Evolutionary conservation across 331 rosid genomes (phyloP).

Genomic region (Phaseolus coccineus): DNA sequence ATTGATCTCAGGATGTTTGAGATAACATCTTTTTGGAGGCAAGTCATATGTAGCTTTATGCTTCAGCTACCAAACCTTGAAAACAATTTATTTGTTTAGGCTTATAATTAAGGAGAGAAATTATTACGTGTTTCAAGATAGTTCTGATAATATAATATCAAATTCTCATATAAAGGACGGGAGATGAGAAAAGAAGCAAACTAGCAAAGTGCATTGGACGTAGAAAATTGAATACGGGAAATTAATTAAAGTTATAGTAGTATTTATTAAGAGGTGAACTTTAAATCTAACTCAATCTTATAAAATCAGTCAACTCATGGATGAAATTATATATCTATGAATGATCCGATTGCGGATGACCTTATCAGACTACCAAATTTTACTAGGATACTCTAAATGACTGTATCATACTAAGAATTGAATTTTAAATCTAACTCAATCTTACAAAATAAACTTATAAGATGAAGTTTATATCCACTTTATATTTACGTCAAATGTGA

Average conservation of each 20-base stretch:
- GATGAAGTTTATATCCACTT: too few species aligned
- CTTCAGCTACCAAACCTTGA: neutral
- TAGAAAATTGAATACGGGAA: neutral
- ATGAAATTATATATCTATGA: too few species aligned
- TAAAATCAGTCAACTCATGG: too few species aligned
- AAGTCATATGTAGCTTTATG: constrained; percentile 8
- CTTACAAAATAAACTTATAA: too few species aligned
- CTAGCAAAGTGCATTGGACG: neutral
- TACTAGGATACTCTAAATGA: too few species aligned
- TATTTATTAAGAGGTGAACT: too few species aligned
- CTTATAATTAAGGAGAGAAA: neutral
- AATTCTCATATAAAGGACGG: neutral
- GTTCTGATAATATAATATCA: neutral
- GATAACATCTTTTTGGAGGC: neutral
- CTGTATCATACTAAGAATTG: too few species aligned
- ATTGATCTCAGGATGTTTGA: neutral
- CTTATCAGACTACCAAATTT: too few species aligned
- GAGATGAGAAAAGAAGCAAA: neutral
- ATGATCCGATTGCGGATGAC: too few species aligned
- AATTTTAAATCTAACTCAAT: too few species aligned
- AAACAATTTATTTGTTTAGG: neutral
- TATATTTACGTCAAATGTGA: too few species aligned
- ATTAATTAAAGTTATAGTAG: neutral
- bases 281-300: too few species aligned
- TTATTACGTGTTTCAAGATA: neutral